These are phyloP conservation scores for Tolypocladium amazonense DNA, from an alignment of 2,329 filamentous ascomycete species.

Conservation along the genomic window DNA sequence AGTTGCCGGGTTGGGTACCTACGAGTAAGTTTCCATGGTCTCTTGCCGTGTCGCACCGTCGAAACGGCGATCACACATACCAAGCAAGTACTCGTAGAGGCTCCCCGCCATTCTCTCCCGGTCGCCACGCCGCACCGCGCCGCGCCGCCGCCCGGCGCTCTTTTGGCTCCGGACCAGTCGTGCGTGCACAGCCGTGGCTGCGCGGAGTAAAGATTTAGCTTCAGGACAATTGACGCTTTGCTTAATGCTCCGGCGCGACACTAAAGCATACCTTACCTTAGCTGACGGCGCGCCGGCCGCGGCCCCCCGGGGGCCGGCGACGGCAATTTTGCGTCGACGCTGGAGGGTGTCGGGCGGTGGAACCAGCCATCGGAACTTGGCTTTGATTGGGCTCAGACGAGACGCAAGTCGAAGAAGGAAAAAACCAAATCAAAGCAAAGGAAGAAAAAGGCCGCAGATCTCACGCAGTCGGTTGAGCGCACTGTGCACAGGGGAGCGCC, in stretches of 20 bases:
- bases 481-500: neutral
- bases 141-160: neutral
- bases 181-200: neutral
- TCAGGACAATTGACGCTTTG: neutral
- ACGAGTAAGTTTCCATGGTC: neutral
- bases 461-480: neutral
- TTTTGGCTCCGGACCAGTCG: neutral
- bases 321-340: neutral
- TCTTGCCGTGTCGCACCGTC: neutral
- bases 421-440: neutral
- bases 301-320: neutral
- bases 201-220: too few relatives aligned
- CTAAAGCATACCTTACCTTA: neutral
- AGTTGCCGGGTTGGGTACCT: neutral
- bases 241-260: neutral
- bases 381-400: slow-evolving; percentile 1
- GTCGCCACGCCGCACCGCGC: neutral
- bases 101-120: neutral
- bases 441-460: neutral
- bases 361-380: neutral
- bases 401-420: neutral
- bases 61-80: neutral
- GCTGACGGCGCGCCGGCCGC: too few relatives aligned
- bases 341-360: neutral
- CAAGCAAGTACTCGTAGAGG: neutral